Evolutionary conservation across 2,329 filamentous ascomycete species (phyloP), one percentile per base, ranked within the genome.

Genomic region (Pleomassaria siparia): DNA sequence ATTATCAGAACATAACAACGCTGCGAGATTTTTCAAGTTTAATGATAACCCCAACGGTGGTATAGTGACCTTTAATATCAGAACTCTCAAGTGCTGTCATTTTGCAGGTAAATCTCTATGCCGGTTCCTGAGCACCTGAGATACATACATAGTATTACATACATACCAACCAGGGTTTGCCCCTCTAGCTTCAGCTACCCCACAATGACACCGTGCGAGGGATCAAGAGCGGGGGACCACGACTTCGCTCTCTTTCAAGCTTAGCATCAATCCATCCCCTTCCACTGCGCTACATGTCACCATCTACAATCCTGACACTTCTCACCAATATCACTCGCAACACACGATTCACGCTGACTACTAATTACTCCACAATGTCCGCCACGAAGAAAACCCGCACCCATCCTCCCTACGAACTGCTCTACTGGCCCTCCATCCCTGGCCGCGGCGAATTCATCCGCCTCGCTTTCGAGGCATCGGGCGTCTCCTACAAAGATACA

Each of bases 371-470:
- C 30, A 28, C 18, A 22, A 66, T 64, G 62, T 49, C 63, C 5
- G 40, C 59, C 25, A 56, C 37, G 50, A 63, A 66, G 47, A 63
- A 60, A 44, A 53, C 54, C 24, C 56, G 54, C 43, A 63, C 62
- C 51, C 69, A 64, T 46, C 73, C 62, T 44, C 72, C 76, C 0
- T 88, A 86, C 64, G 76, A 85, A 54, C 79, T 88, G 47, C 75
- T 88, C 63, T 91, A 91, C 78, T 88, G 86, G 81, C 85, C 86
- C 15, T 70, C 69, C 15, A 73, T 89, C 21, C 88, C 88, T 26
- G 88, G 88, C 32, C 85, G 88, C 40, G 88, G 84, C 51, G 88
- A 92, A 65, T 82, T 83, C 66, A 73, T 91, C 63, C 87, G 88
- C 18, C 80, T 92, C 10, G 78, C 79, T 13, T 82, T 92, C 55